Percentiles rank a stretch among this genome's conserved stretches.
Evolutionary conservation across 1,284 basidiomycete genomes (phyloP).

Genomic region (Ustilago tritici): DNA sequence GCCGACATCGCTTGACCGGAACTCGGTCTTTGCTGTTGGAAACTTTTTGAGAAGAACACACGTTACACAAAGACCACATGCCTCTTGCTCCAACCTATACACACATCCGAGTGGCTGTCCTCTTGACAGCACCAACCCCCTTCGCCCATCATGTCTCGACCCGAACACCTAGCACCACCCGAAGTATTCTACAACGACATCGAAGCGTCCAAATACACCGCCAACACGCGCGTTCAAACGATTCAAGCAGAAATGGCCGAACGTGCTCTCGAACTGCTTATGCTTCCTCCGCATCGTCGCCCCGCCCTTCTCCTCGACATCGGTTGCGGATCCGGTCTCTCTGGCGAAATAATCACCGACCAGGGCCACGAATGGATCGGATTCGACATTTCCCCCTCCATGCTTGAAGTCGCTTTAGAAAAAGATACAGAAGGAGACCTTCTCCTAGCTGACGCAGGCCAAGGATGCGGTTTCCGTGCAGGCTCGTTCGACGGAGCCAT

Average conservation of each 20-base stretch:
- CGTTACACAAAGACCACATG: not conserved
- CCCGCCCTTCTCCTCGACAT: constrained; percentile 84
- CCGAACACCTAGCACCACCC: constrained; percentile 93
- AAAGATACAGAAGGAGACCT: constrained; percentile 67
- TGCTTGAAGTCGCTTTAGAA: constrained; percentile 73
- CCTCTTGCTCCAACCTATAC: not conserved
- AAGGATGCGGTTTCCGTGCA: constrained; percentile 81
- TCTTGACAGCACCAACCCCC: not conserved
- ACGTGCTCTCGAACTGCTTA: constrained; percentile 90
- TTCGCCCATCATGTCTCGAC: constrained; percentile 82
- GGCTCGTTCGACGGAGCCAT: constrained; percentile 98
- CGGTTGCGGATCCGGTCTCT: constrained; percentile 97
- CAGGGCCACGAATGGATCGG: constrained; percentile 95
- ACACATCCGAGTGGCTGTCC: not conserved
- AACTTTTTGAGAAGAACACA: constrained; percentile 47
- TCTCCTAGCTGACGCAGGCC: constrained; percentile 71
- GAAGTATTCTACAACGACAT: constrained; percentile 97
- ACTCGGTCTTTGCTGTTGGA: constrained; percentile 15
- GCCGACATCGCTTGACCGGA: constrained; percentile 15
- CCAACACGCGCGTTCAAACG: constrained; percentile 85
- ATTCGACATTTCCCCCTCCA: constrained; percentile 93
- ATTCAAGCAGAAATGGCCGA: constrained; percentile 99
- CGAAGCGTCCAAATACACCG: constrained; percentile 96
- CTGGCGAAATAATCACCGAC: constrained; percentile 94
- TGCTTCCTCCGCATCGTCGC: constrained; percentile 74